These are phyloP conservation scores for Garcia nutans DNA, from an alignment of 345 rosid species.

Conservation along the genomic window DNA sequence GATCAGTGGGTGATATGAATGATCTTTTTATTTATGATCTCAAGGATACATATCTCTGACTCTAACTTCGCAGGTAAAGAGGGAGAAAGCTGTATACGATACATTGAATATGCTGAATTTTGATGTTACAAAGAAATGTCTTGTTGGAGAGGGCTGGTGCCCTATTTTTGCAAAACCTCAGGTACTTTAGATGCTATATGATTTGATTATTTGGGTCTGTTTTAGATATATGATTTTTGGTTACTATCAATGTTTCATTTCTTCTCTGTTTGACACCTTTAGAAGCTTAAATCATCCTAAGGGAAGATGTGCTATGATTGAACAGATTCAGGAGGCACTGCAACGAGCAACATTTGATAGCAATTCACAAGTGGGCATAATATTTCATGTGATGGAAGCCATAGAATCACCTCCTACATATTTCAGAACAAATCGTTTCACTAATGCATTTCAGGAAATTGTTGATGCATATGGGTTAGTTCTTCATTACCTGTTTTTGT, in stretches of 20 bases:
- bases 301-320: slow-evolving; percentile 20
- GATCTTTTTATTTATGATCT: background rate
- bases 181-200: slow-evolving; percentile 39
- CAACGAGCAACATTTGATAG: slow-evolving; percentile 93
- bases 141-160: slow-evolving; percentile 99
- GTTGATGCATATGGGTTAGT: slow-evolving; percentile 98
- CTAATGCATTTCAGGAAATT: slow-evolving; percentile 93
- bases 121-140: slow-evolving; percentile 97
- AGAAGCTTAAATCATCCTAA: slow-evolving; percentile 19
- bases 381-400: slow-evolving; percentile 90
- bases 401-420: slow-evolving; percentile 89
- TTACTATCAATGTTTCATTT: slow-evolving; percentile 6
- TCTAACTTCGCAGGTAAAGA: slow-evolving; percentile 57
- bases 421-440: slow-evolving; percentile 79
- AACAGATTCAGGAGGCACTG: slow-evolving; percentile 88
- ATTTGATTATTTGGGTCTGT: background rate
- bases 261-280: slow-evolving; percentile 13
- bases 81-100: slow-evolving; percentile 90
- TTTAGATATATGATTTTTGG: slow-evolving; percentile 7
- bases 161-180: slow-evolving; percentile 83
- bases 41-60: background rate
- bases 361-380: slow-evolving; percentile 88
- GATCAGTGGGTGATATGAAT: background rate
- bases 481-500: slow-evolving; percentile 1
- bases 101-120: slow-evolving; percentile 90